Evolutionary conservation across 179 eudicot species (phyloP), one percentile per base, ranked within the genome.

Genomic region (Amaranthus tricolor): DNA sequence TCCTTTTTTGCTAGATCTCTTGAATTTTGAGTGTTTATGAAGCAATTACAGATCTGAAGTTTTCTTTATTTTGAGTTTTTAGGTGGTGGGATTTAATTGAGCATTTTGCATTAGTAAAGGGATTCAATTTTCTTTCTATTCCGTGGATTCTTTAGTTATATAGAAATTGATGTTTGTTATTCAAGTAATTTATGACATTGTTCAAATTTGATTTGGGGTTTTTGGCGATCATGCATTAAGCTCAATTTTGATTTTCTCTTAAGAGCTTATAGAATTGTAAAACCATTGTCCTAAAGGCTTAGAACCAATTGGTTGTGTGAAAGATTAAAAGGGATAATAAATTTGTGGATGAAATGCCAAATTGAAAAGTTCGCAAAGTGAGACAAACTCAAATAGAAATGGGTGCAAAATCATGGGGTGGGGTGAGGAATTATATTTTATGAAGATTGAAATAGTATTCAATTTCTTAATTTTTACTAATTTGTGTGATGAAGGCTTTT

Each of bases 1-100:
- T 63, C 6, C 48, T 75, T 61, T 21, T 58, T 50, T 49, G 60
- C 16, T 31, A 16, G 44, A 6, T 61, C n/a, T 76, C n/a, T 40
- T 56, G 63, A 16, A 55, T 12, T 71, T 72, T 61, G 57, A 77
- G 43, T 74, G 73, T 78, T 45, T 75, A 15, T 72, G 20, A 61
- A 72, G 81, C 78, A 78, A 72, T 16, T 54, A 74, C 44, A 80
- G 86, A 82, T 82, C 88, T 76, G 24, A 24, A 58, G 43, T 24
- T 73, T 19, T 62, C 40, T 49, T 45, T 12, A 49, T 17, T 21
- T 17, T 24, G 7, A 59, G 11, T 8, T 43, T 44, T 31, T 56
- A 11, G 71, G 43, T 40, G 19, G 48, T 71, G 31, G 59, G 62
- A 64, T 62, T 73, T 16, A 62, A 66, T 70, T 79, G 48, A 55